Evolutionary conservation across 805 yeast genomes (phyloP), one percentile per base, ranked within the genome.

Genomic region (Candida vartiovaarae): DNA sequence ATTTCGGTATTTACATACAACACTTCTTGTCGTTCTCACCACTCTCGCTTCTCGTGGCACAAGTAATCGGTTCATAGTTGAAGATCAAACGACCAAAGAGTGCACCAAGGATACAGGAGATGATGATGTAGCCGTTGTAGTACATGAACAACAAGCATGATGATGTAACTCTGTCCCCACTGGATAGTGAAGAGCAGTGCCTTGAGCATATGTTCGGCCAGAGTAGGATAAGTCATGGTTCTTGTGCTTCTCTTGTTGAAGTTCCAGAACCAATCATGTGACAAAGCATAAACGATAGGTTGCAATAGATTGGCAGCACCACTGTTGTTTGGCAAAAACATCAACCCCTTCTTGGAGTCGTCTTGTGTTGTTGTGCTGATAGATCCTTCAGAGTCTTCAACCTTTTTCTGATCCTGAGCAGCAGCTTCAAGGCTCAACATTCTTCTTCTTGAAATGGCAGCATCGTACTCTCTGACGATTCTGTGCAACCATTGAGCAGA

Each of bases 121-220:
- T 76, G 46, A 80, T 74, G 33, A 81, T 68, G 56, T 79, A 81
- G 11, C 87, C 87, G 54, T 81, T 82, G 66, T 78, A 82, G 66
- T 81, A 80, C 88, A 82, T 82, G 66, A 80, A 81, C 53, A 82
- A 63, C 66, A 82, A 70, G n/a, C 84, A 81, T 82, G 55, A 82
- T 74, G 40, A 82, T 60, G 60, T 81, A 82, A 4, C 81, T 74
- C 11, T 75, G 69, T 3, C 82, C 82, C 77, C 83, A 78, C 57
- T 80, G 81, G 27, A 77, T 55, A 2, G 78, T 72, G 59, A 73
- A 81, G 32, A 80, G 51, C 3, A 66, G 40, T 1, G 76, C 63
- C 46, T 82, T 69, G 11, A 74, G 52, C 4, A 75, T 8, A 54
- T 81, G 87, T 50, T 78, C 79, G n/a, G 64, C 39, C 1, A 72